Evolutionary conservation across 2,329 filamentous ascomycete genomes (phyloP).

Genomic region (Fusarium humuli): DNA sequence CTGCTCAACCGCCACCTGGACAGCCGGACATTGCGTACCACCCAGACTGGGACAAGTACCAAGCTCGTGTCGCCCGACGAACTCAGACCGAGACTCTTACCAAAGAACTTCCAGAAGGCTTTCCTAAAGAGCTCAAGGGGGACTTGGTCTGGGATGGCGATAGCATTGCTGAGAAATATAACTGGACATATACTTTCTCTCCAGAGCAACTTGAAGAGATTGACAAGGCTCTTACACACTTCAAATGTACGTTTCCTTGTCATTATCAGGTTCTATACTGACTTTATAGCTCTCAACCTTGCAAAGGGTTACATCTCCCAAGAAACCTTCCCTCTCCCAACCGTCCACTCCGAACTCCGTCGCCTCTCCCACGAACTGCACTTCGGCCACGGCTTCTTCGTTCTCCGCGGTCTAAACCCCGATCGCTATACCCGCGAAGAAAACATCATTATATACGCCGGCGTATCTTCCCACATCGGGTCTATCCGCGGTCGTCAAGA

Average conservation of each 20-base stretch:
- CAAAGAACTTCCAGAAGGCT: constrained; percentile 8
- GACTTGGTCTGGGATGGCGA: constrained; percentile 36
- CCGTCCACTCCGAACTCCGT: constrained; percentile 62
- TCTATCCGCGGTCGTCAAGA: constrained; percentile 65
- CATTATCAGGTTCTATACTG: accelerated
- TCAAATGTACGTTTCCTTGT: neutral
- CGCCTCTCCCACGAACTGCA: constrained; percentile 66
- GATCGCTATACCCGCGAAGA: constrained; percentile 65
- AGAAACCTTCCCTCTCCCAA: constrained; percentile 67
- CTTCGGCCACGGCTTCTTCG: constrained; percentile 69
- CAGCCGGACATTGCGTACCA: constrained; percentile 33
- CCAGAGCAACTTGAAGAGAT: constrained; percentile 17
- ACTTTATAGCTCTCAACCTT: constrained; percentile 4
- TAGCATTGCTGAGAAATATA: constrained; percentile 10
- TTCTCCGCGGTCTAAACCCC: constrained; percentile 68
- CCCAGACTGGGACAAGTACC: constrained; percentile 26
- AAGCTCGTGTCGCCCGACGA: neutral
- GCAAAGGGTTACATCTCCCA: constrained; percentile 52
- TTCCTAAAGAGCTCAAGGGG: constrained; percentile 8
- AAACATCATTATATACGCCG: constrained; percentile 69
- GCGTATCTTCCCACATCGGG: constrained; percentile 69
- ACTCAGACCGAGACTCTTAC: constrained; percentile 1
- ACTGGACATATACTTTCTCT: constrained; percentile 19
- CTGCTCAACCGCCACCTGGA: constrained; percentile 18
- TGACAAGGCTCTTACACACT: constrained; percentile 19